Conservation (phyloP, 176 grass and related monocot genomes). For the Elaeis guineensis region DNA sequence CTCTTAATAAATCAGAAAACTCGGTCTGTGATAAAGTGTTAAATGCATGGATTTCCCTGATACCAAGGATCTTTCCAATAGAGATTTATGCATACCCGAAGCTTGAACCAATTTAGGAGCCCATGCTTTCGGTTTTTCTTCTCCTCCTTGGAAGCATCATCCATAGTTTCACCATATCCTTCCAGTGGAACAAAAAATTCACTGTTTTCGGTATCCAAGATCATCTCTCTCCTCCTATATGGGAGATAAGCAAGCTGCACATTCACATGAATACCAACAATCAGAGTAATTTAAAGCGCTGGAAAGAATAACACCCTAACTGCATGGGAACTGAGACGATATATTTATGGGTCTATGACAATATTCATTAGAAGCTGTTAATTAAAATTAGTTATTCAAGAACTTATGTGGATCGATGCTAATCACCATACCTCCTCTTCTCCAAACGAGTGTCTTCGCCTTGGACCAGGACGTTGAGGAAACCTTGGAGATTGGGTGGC, state of each 20-base stretch:
- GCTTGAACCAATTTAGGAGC: conserved; percentile 97
- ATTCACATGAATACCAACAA: conserved; percentile 18
- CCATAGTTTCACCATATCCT: conserved; percentile 66
- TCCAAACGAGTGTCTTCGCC: conserved; percentile 96
- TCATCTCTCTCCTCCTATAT: conserved; percentile 81
- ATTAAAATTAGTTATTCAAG: conserved; percentile 3
- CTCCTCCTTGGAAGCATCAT: conserved; percentile 87
- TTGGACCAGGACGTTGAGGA: conserved; percentile 71
- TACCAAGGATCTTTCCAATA: not conserved
- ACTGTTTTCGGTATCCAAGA: conserved; percentile 82
- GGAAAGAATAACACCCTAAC: too few species aligned
- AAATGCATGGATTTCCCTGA: not conserved
- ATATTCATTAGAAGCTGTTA: not conserved
- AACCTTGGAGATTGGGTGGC: conserved; percentile 57
- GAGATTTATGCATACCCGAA: conserved; percentile 42
- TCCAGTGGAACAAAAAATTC: conserved; percentile 66
- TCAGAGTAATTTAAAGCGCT: too few species aligned
- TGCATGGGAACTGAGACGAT: too few species aligned
- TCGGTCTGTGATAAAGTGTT: not conserved
- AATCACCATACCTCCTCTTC: conserved; percentile 84
- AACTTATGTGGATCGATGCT: not conserved
- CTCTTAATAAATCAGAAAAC: too few species aligned
- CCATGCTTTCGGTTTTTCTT: conserved; percentile 80
- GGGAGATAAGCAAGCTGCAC: conserved; percentile 94
- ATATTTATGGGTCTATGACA: too few species aligned